A percentile compares a stretch with the other conserved stretches of the same genome.
phyloP scores from a whole-genome alignment of 129 eudicot genomes.

The Deinandra increscens region DNA sequence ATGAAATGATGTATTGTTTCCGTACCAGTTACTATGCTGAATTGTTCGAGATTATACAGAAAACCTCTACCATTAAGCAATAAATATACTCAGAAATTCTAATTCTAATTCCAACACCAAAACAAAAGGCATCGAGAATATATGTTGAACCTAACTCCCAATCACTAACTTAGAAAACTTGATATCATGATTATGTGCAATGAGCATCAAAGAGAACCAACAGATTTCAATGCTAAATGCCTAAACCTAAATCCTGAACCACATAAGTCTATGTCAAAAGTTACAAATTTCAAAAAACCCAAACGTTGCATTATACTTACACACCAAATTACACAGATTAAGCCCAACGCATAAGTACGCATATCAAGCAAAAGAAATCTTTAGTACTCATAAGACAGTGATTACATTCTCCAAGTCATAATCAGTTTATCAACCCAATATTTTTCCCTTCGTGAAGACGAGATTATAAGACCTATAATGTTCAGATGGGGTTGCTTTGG shows the following conservation, averaged over 20 bases:
- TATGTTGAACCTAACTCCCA: not conserved
- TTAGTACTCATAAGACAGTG: not conserved
- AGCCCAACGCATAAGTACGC: not conserved
- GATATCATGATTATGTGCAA: slow-evolving; percentile 2
- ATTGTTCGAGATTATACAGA: not conserved
- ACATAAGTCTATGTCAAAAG: not conserved
- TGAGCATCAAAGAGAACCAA: not conserved
- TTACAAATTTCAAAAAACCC: not conserved
- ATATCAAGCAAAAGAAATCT: not conserved
- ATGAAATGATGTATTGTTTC: not conserved
- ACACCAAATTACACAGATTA: not conserved
- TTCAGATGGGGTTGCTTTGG: not conserved
- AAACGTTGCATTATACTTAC: slow-evolving; percentile 8
- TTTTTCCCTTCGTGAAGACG: not conserved
- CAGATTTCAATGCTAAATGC: not conserved
- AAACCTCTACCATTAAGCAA: slow-evolving; percentile 7
- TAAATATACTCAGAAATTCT: not conserved
- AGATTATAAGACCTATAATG: slow-evolving; percentile 2
- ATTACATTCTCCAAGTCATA: not conserved
- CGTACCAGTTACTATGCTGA: not conserved
- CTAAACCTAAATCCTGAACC: not conserved
- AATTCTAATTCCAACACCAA: too few relatives aligned
- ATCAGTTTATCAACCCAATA: not conserved
- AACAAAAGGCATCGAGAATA: not conserved
- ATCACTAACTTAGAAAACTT: not conserved